These are phyloP conservation scores for Chionographis japonica DNA, from an alignment of 106 monocot genomes.

Conservation along the genomic window DNA sequence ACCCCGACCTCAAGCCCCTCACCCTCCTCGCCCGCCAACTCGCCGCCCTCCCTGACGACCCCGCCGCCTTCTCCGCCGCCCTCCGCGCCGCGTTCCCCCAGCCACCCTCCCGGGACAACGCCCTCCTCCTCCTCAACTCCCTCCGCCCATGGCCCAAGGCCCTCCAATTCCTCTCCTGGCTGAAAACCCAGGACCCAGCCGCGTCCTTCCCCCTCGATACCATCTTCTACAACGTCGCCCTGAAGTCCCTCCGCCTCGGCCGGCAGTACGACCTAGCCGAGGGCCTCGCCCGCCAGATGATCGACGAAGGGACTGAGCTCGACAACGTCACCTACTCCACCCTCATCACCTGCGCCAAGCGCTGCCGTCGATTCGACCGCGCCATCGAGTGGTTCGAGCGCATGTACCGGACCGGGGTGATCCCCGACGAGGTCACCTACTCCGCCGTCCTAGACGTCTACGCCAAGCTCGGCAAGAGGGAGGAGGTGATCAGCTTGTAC, in stretches of 20 bases:
- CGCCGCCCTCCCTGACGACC: conserved; percentile 15
- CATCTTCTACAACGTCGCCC: conserved; percentile 78
- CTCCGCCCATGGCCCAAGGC: conserved; percentile 52
- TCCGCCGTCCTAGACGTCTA: conserved; percentile 84
- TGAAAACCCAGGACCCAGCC: conserved; percentile 18
- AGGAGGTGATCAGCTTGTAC: conserved; percentile 63
- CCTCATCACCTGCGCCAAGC: conserved; percentile 71
- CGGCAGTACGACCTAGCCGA: conserved; percentile 55
- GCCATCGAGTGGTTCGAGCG: conserved; percentile 86
- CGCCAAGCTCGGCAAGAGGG: conserved; percentile 54
- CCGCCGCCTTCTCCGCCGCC: conserved; percentile 23
- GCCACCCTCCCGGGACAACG: conserved; percentile 29
- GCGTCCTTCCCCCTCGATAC: conserved; percentile 49
- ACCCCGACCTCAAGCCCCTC: conserved; percentile 21
- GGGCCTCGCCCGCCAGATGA: conserved; percentile 59
- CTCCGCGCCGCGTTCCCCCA: conserved; percentile 19
- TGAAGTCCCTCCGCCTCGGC: conserved; percentile 59
- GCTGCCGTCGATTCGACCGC: conserved; percentile 43
- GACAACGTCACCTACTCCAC: conserved; percentile 98
- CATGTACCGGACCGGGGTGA: conserved; percentile 67
- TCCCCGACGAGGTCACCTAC: conserved; percentile 94
- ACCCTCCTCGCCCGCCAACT: conserved; percentile 30
- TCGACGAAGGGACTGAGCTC: conserved; percentile 28
- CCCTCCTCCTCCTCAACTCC: conserved; percentile 63
- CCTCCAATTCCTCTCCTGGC: conserved; percentile 56